phyloP scores from a whole-genome alignment of 1,284 basidiomycete species.

The Cutaneotrichosporon sp. region DNA sequence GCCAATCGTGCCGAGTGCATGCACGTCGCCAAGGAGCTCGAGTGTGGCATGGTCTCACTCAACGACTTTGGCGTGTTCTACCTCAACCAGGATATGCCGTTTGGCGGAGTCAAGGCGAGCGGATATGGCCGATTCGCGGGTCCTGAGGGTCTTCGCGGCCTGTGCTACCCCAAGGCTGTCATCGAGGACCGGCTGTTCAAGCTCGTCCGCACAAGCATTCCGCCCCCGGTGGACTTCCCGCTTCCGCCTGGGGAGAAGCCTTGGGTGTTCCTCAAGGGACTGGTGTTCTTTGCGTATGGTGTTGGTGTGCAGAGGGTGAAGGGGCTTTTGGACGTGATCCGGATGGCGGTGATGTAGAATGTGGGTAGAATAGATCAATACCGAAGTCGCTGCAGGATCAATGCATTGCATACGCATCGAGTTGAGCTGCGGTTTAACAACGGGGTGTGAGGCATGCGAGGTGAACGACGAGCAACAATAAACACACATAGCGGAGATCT shows the following conservation, averaged over 20 bases:
- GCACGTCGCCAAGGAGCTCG: conserved; percentile 68
- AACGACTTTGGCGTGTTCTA: conserved; percentile 95
- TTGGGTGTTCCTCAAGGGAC: conserved; percentile 72
- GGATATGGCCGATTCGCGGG: conserved; percentile 91
- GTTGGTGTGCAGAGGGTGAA: conserved; percentile 40
- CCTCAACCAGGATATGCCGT: conserved; percentile 83
- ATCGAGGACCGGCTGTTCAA: conserved; percentile 79
- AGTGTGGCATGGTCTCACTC: conserved; percentile 94
- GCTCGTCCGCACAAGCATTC: conserved; percentile 76
- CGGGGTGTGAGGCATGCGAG: no score
- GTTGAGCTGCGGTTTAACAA: no score
- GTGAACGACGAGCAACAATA: no score
- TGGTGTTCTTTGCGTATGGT: conserved; percentile 69
- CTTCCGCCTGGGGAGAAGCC: conserved; percentile 23
- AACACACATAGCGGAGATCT: no score
- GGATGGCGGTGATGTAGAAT: neutral
- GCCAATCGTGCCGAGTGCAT: conserved; percentile 68
- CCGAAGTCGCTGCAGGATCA: no score
- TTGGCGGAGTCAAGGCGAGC: conserved; percentile 82
- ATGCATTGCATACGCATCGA: no score
- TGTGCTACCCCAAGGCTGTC: conserved; percentile 83
- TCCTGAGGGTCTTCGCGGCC: conserved; percentile 78
- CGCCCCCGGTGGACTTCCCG: conserved; percentile 44
- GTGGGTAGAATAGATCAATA: no score
- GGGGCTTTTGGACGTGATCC: neutral